Evolutionary conservation across 1,284 basidiomycete species (phyloP).

Genomic region (Pyrrhoderma lamaoense): DNA sequence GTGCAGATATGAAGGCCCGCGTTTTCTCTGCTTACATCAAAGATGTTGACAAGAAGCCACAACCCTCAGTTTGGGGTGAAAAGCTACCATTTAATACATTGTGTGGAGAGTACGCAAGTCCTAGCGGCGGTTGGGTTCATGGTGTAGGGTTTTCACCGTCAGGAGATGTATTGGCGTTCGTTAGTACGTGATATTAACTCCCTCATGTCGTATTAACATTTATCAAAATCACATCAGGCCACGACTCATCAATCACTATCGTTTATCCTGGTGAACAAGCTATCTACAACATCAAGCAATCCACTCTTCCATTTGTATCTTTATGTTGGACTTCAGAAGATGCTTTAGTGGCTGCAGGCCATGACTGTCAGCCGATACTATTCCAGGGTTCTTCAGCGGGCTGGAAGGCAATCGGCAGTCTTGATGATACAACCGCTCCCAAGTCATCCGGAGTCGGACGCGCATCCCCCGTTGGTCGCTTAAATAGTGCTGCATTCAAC

Average conservation of each 20-base stretch:
- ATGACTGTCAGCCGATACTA: conserved; percentile 94
- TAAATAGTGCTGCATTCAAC: conserved; percentile 94
- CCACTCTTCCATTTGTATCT: conserved; percentile 74
- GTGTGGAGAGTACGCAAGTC: conserved; percentile 88
- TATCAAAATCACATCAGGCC: conserved; percentile 42
- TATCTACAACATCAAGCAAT: conserved; percentile 65
- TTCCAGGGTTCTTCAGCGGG: conserved; percentile 67
- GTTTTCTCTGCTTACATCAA: conserved; percentile 99
- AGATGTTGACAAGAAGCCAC: conserved; percentile 93
- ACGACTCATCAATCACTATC: conserved; percentile 85
- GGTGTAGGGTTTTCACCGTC: conserved; percentile 93
- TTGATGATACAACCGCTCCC: conserved; percentile 68
- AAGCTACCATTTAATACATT: conserved; percentile 97
- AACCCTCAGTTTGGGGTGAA: conserved; percentile 92
- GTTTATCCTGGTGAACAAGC: conserved; percentile 78
- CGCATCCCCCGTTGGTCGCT: conserved; percentile 60
- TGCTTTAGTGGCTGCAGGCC: conserved; percentile 84
- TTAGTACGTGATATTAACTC: conserved; percentile 48
- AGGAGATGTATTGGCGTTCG: conserved; percentile 89
- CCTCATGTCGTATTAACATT: neutral
- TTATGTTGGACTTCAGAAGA: conserved; percentile 82
- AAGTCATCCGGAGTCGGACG: conserved; percentile 38
- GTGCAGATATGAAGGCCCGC: conserved; percentile 91
- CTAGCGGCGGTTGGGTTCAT: conserved; percentile 96
- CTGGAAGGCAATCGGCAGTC: conserved; percentile 73